Evolutionary conservation across 2,329 filamentous ascomycete species (phyloP).

Genomic region (Aspergillus glaucus): DNA sequence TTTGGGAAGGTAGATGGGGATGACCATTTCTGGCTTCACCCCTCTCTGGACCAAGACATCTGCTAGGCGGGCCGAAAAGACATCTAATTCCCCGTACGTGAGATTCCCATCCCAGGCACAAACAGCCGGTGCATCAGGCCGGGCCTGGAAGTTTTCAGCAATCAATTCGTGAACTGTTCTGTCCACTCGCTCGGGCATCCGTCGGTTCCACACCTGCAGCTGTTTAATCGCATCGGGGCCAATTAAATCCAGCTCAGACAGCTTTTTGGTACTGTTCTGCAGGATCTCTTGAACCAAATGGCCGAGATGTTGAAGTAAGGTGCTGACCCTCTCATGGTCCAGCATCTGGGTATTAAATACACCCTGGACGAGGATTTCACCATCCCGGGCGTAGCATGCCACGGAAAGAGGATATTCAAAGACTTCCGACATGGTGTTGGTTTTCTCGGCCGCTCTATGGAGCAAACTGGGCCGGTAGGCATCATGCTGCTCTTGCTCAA

Average conservation of each 20-base stretch:
- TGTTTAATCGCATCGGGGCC: neutral
- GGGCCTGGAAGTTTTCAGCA: neutral
- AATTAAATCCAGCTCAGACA: neutral
- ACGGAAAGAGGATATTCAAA: neutral
- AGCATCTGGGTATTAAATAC: constrained; percentile 5
- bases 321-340: constrained; percentile 1
- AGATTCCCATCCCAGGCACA: neutral
- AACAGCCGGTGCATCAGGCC: neutral
- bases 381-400: constrained; percentile 5
- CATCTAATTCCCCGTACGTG: constrained; percentile 1
- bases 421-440: constrained; percentile 2
- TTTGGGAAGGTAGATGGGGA: constrained; percentile 8
- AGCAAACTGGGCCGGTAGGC: neutral
- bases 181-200: neutral
- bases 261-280: neutral
- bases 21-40: constrained; percentile 4
- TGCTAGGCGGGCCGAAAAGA: constrained; percentile 4
- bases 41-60: constrained; percentile 1
- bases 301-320: too few species aligned
- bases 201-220: neutral
- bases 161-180: neutral
- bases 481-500: neutral
- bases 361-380: constrained; percentile 3
- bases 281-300: too few species aligned
- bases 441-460: neutral